Evolutionary conservation across 2,329 filamentous ascomycete genomes (phyloP).

Genomic region (Aureobasidium mangrovei): DNA sequence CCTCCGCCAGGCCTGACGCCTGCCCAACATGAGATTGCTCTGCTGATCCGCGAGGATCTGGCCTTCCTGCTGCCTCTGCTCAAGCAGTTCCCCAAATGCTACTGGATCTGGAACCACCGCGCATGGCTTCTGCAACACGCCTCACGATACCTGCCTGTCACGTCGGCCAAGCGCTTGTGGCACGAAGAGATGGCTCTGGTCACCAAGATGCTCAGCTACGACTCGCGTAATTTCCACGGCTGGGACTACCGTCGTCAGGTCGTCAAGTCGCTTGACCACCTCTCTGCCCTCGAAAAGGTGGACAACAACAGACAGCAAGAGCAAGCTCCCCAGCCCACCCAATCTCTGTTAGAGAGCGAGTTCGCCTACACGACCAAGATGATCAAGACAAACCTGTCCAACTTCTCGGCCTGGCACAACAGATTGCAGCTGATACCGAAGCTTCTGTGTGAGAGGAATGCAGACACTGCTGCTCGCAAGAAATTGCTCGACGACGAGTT

Average conservation of each 20-base stretch:
- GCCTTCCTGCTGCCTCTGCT: conserved; percentile 76
- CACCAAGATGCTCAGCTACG: conserved; percentile 77
- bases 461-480: conserved; percentile 53
- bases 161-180: conserved; percentile 61
- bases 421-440: conserved; percentile 74
- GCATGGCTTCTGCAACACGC: conserved; percentile 72
- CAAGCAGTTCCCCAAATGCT: conserved; percentile 85
- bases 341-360: conserved; percentile 66
- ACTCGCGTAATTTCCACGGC: conserved; percentile 90
- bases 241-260: conserved; percentile 85
- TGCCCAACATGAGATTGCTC: conserved; percentile 31
- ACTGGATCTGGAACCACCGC: conserved; percentile 99
- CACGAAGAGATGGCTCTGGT: conserved; percentile 72
- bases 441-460: conserved; percentile 61
- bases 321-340: not conserved
- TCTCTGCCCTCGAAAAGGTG: conserved; percentile 18
- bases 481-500: conserved; percentile 72
- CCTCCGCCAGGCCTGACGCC: conserved; percentile 24
- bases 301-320: conserved; percentile 28
- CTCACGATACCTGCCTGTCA: conserved; percentile 51
- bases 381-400: conserved; percentile 77
- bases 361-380: conserved; percentile 86
- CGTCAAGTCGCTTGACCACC: conserved; percentile 63
- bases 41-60: conserved; percentile 64
- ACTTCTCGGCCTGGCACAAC: conserved; percentile 96